Evolutionary conservation across 495 filamentous ascomycete genomes (phyloP), one percentile per base, ranked within the genome.

Genomic region (Trichocladium uniseriatum): DNA sequence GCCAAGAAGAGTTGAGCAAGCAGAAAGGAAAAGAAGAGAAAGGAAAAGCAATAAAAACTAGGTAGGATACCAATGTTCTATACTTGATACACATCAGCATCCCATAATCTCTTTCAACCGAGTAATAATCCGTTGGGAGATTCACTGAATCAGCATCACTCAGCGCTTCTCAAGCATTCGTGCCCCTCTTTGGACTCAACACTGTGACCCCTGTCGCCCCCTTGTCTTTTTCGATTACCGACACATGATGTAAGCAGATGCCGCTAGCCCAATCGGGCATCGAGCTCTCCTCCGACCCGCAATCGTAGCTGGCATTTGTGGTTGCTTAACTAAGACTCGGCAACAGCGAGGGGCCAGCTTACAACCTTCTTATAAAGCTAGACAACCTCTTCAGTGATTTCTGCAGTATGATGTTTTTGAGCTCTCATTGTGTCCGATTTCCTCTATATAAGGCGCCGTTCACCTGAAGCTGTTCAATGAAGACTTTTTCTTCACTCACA

Each of bases 401-500:
- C 31, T 11, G 31, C 4, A 11, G 11, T 32, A 11, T 27, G 24
- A 27, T 27, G 8, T 4, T 27, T 27, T 8, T 27, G 4, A 27
- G 24, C 24, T 27, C n/a, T n/a, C n/a, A n/a, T n/a, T n/a, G n/a
- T n/a, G n/a, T n/a, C n/a, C n/a, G n/a, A n/a, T n/a, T n/a, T n/a
- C n/a, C n/a, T n/a, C n/a, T 43, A 38, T 58, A 61, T 55, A 52
- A 54, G 38, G 21, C 27, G 10, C 7, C 19, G 21, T 5, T 31
- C 20, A 21, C 37, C 29, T 14, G 18, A 16, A 19, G 11, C 13
- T 34, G n/a, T 31, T 14, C 22, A 22, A 49, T 55, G 52, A 56
- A 66, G 69, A 64, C 64, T 54, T 55, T 50, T 51, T 49, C 38
- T 11, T 24, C 1, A 58, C 19, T 58, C 61, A 43, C 34, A 50